A percentile compares a stretch with the other conserved stretches of the same genome.
phyloP scores from a whole-genome alignment of 2,329 filamentous ascomycete species.

The Ophiostoma himal-ulmi region DNA sequence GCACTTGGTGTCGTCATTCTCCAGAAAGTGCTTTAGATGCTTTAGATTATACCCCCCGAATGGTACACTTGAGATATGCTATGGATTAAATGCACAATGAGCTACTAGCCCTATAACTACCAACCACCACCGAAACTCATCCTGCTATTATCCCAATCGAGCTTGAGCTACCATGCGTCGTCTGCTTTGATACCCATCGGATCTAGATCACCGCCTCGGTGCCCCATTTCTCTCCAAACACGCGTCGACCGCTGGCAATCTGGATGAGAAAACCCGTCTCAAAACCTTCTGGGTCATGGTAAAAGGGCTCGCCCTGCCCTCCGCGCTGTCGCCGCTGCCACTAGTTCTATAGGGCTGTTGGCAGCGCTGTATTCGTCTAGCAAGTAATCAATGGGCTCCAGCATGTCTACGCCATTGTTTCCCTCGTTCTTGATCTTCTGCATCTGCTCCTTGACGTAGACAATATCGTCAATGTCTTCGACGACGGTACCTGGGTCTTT shows the following conservation, averaged over 20 bases:
- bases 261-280: not conserved
- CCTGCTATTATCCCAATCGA: not conserved
- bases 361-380: not conserved
- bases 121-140: not conserved
- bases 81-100: slow-evolving; percentile 15
- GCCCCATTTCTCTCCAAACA: slow-evolving; percentile 7
- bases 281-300: not conserved
- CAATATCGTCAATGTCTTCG: not conserved
- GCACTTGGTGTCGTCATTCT: slow-evolving; percentile 10
- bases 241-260: not conserved
- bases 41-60: not conserved
- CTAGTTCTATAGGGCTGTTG: not conserved
- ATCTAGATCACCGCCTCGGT: not conserved
- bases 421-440: not conserved
- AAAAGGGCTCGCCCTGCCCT: not conserved
- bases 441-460: not conserved
- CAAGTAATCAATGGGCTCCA: not conserved
- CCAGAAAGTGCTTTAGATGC: not conserved
- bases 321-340: not conserved
- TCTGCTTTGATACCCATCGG: not conserved
- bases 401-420: not conserved
- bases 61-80: not conserved
- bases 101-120: not conserved
- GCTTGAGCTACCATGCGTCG: not conserved
- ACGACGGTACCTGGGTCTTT: not conserved